These are phyloP conservation scores for Mortierella claussenii DNA, from an alignment of 192 early-diverging fungal species.

Conservation along the genomic window DNA sequence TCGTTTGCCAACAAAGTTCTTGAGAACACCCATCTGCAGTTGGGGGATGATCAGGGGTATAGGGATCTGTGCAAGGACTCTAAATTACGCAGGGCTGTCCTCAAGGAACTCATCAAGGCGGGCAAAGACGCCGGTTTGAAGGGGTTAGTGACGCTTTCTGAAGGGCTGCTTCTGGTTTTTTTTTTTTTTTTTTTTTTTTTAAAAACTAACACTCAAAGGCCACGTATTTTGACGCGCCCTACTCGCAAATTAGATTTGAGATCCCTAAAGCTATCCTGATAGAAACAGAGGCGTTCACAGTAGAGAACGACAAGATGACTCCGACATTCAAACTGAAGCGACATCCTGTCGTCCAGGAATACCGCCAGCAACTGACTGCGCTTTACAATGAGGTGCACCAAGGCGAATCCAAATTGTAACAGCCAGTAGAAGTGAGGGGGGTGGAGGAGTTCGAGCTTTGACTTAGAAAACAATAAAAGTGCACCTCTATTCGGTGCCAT, in stretches of 20 bases:
- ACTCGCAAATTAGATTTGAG: slow-evolving; percentile 75
- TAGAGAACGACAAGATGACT: slow-evolving; percentile 80
- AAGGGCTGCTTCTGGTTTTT: not conserved
- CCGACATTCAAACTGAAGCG: slow-evolving; percentile 93
- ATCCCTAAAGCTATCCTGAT: slow-evolving; percentile 73
- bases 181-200: not conserved
- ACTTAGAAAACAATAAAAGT: too few relatives aligned
- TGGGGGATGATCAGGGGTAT: slow-evolving; percentile 25
- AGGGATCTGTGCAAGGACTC: slow-evolving; percentile 67
- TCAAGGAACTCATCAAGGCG: slow-evolving; percentile 63
- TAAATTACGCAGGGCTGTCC: slow-evolving; percentile 59
- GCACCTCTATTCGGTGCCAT: too few relatives aligned
- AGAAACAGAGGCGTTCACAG: slow-evolving; percentile 71
- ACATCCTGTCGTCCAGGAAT: slow-evolving; percentile 56
- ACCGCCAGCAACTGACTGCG: slow-evolving; percentile 26
- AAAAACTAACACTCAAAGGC: too few relatives aligned
- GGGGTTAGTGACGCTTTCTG: slow-evolving; percentile 45
- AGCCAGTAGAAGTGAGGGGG: too few relatives aligned
- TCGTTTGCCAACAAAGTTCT: slow-evolving; percentile 60
- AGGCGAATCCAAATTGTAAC: slow-evolving; percentile 30
- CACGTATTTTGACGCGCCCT: too few relatives aligned
- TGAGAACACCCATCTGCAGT: slow-evolving; percentile 41
- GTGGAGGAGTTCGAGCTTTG: too few relatives aligned
- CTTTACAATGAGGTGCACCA: slow-evolving; percentile 26
- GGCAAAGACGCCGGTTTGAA: slow-evolving; percentile 68